A percentile compares a stretch with the other conserved stretches of the same genome.
Conservation (phyloP, 2,329 filamentous ascomycete species). For the Seiridium cupressi region DNA sequence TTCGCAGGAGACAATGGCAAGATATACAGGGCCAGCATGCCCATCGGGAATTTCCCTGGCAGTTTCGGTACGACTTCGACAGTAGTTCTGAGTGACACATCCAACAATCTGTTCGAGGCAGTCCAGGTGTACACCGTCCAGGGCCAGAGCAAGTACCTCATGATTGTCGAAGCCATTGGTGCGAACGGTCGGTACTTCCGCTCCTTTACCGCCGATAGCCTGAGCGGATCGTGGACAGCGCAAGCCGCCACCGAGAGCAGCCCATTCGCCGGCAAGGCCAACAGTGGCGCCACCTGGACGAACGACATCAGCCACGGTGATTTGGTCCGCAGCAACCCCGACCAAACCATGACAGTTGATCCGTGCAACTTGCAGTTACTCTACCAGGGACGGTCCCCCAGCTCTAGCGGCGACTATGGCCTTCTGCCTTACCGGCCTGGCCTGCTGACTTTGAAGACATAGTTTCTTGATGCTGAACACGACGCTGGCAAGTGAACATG, state of each 20-base stretch:
- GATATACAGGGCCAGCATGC: conserved; percentile 64
- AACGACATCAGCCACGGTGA: conserved; percentile 68
- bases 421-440: conserved; percentile 53
- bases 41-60: conserved; percentile 60
- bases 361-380: conserved; percentile 64
- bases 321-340: conserved; percentile 51
- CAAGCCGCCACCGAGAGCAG: conserved; percentile 52
- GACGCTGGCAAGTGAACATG: too few relatives aligned
- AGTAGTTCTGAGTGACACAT: conserved; percentile 50
- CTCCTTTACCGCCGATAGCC: conserved; percentile 59
- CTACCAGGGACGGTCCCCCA: conserved; percentile 57
- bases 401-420: conserved; percentile 44
- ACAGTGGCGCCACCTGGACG: conserved; percentile 64
- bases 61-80: conserved; percentile 52
- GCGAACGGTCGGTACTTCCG: conserved; percentile 61
- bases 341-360: conserved; percentile 63
- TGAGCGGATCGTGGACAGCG: conserved; percentile 56
- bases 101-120: conserved; percentile 62
- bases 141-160: conserved; percentile 57
- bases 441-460: conserved; percentile 43
- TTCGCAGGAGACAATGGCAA: conserved; percentile 66
- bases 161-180: conserved; percentile 66
- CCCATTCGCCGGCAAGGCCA: conserved; percentile 68
- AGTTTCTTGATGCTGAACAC: background rate
- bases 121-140: conserved; percentile 63